Evolutionary conservation across 805 yeast genomes (phyloP), one percentile per base, ranked within the genome.

Genomic region (Helenozyma baotianmanensis): DNA sequence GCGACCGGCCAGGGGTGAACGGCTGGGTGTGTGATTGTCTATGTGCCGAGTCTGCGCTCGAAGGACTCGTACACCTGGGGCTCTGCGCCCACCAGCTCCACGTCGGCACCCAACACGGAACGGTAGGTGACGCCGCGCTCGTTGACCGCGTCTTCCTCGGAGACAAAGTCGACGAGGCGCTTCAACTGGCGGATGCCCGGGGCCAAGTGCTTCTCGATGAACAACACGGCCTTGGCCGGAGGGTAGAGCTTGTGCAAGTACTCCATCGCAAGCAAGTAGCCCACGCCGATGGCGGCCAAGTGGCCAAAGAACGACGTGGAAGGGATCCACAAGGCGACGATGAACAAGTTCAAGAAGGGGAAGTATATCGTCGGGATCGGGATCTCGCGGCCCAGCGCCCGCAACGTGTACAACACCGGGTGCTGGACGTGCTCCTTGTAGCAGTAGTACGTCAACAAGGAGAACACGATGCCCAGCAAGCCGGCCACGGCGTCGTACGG

Each of bases 261-360:
- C 10, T 80, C 86, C 42, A 60, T 58, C 3, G 72, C 79, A 48
- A 81, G 64, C 6, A 74, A 68, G 53, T 72, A 82, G 8, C 96
- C 96, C 9, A 80, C 67, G 3, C 70, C 39, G 25, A 83, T 59
- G 4, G 84, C 90, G 24, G 82, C 70, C 35, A 76, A 61, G 54
- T 86, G 95, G 21, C 94, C 92, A 45, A 81, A 62, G 44, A 84
- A 77, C 36, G 87, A 78, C 4, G 86, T 72, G 7, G 74, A 70
- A 1, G 94, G 89, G 25, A 80, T 53, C 17, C 82, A 26, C 6
- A 82, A 35, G 2, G 76, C 66, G 27, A 73, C 56, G 7, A 75
- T 13, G 1, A 78, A 41, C 42, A 84, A 60, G 17, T 49, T 38
- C 15, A 72, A 45, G 24, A 81, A 62, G 11, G 95, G 95, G 2